Conservation (phyloP, 495 filamentous ascomycete genomes). For the Oidiodendron maius region DNA sequence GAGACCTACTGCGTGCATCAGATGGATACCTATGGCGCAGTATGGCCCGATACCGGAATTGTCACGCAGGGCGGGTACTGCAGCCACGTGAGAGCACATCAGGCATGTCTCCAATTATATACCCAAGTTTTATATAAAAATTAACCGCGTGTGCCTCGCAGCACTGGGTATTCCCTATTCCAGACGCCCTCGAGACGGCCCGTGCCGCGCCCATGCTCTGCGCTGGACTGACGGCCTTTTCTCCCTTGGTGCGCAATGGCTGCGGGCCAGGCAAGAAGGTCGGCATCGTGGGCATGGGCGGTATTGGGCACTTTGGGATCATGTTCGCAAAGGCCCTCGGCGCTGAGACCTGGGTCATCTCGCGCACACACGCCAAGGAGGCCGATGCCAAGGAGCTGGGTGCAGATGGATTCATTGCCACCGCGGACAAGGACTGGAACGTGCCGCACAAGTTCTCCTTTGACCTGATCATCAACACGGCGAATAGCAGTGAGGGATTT, state of each 20-base stretch:
- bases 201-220: constrained; percentile 84
- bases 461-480: constrained; percentile 56
- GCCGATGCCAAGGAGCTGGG: constrained; percentile 62
- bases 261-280: constrained; percentile 75
- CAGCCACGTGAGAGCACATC: constrained; percentile 46
- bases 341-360: constrained; percentile 66
- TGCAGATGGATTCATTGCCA: constrained; percentile 69
- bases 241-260: constrained; percentile 70
- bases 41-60: constrained; percentile 47
- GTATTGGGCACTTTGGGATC: constrained; percentile 68
- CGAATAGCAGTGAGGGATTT: constrained; percentile 43
- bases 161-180: constrained; percentile 62
- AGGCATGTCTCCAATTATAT: constrained; percentile 38
- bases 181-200: constrained; percentile 58
- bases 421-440: constrained; percentile 61
- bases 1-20: constrained; percentile 52
- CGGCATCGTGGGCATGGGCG: constrained; percentile 65
- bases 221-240: constrained; percentile 77
- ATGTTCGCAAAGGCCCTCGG: constrained; percentile 68
- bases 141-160: neutral
- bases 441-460: constrained; percentile 46
- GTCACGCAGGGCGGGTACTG: constrained; percentile 50
- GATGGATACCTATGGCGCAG: constrained; percentile 49
- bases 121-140: neutral
- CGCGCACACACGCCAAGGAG: constrained; percentile 61